Evolutionary conservation across 768 basidiomycete species (phyloP).

Genomic region (Podaxis sp.): DNA sequence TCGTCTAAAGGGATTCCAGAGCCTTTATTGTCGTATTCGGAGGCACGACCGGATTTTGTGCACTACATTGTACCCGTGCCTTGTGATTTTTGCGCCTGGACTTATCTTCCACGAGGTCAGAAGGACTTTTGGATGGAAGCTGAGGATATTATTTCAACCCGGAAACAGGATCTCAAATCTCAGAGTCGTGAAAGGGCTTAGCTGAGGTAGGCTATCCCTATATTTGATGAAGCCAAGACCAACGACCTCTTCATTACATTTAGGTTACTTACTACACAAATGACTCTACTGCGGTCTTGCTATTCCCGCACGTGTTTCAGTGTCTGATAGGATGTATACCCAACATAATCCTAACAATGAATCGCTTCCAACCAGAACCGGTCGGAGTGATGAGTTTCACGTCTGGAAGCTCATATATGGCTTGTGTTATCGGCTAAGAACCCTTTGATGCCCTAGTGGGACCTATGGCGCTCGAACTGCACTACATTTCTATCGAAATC

Average conservation of each 20-base stretch:
- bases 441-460: neutral
- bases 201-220: neutral
- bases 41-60: neutral
- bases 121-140: constrained; percentile 9
- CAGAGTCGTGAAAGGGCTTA: neutral
- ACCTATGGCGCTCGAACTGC: neutral
- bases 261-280: neutral
- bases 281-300: neutral
- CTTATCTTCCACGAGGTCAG: neutral
- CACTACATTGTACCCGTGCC: constrained; percentile 3
- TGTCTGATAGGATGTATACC: neutral
- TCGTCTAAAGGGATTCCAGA: constrained; percentile 1
- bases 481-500: neutral
- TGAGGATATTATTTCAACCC: neutral
- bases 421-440: neutral
- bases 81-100: constrained; percentile 3
- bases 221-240: neutral
- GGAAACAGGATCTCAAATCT: neutral
- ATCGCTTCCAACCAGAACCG: neutral
- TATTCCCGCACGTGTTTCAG: neutral
- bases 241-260: neutral
- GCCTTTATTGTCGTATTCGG: neutral
- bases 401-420: neutral
- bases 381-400: neutral
- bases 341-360: neutral